These are phyloP conservation scores for Fistulina hepatica DNA, from an alignment of 1,284 basidiomycete genomes.

Conservation along the genomic window DNA sequence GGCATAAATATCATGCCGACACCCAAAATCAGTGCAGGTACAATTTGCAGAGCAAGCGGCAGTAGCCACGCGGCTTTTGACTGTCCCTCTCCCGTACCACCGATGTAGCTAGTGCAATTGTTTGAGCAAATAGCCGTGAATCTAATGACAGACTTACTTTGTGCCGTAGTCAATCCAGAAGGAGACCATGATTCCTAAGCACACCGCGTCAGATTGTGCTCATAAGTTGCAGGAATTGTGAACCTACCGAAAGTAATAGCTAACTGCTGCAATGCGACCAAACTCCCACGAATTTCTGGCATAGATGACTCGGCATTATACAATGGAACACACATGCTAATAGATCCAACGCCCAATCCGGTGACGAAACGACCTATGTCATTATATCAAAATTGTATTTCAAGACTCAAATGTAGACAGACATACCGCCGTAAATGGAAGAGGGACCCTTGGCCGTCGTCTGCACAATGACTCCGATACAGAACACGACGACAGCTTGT, in stretches of 20 bases:
- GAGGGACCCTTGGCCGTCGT: conserved; percentile 41
- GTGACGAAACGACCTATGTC: conserved; percentile 56
- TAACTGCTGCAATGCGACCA: conserved; percentile 75
- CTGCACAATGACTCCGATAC: conserved; percentile 60
- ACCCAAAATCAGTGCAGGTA: conserved; percentile 61
- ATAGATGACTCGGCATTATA: conserved; percentile 69
- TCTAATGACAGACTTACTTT: conserved; percentile 10
- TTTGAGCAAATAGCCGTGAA: neutral
- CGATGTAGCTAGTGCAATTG: conserved; percentile 56
- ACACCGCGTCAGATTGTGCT: conserved; percentile 32
- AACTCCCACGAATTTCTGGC: conserved; percentile 72
- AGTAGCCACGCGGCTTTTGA: conserved; percentile 67
- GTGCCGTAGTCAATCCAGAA: conserved; percentile 70
- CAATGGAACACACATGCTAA: conserved; percentile 65
- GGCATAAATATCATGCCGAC: conserved; percentile 59
- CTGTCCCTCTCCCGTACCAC: conserved; percentile 44
- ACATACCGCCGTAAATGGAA: conserved; percentile 54
- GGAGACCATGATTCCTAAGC: conserved; percentile 57
- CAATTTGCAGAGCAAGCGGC: conserved; percentile 65
- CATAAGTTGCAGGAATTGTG: neutral
- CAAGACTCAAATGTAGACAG: no score
- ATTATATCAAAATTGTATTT: conserved; percentile 5
- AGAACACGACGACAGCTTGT: conserved; percentile 53
- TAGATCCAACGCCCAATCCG: conserved; percentile 65
- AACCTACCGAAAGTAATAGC: conserved; percentile 22